These are phyloP conservation scores for Penstemon eatonii DNA, from an alignment of 257 asterid species.

Conservation along the genomic window DNA sequence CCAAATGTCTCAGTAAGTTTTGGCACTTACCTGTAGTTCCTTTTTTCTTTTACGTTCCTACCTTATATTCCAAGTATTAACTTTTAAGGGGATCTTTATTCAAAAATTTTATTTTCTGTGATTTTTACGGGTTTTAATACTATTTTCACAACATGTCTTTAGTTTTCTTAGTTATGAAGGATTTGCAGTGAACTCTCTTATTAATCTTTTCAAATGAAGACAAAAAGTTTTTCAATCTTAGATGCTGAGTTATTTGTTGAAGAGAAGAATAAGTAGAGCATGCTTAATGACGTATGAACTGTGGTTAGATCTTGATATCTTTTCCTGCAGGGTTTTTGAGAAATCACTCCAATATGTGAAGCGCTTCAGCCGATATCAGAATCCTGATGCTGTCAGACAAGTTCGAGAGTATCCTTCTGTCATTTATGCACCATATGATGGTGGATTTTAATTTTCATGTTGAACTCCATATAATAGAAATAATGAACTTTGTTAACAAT, in stretches of 20 bases:
- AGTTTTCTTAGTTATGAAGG: neutral
- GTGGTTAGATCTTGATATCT: constrained; percentile 19
- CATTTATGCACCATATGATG: constrained; percentile 9
- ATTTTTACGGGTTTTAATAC: neutral
- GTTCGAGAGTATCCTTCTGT: constrained; percentile 92
- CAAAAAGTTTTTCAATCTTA: neutral
- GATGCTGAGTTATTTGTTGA: neutral
- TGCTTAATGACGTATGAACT: neutral
- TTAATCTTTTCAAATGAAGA: neutral
- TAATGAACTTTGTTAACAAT: no score
- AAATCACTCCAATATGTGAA: constrained; percentile 94
- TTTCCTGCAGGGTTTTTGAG: constrained; percentile 79
- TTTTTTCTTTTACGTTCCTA: no score
- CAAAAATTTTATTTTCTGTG: no score
- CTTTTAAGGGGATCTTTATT: no score
- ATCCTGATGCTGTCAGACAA: constrained; percentile 98
- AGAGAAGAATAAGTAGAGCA: neutral
- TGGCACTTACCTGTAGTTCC: no score
- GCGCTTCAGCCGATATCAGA: constrained; percentile 97
- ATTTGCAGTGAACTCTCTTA: neutral
- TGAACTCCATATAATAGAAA: no score
- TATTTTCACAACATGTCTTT: neutral
- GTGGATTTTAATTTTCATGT: neutral
- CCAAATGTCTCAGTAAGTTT: constrained; percentile 84
- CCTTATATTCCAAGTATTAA: no score